phyloP scores from a whole-genome alignment of 768 basidiomycete genomes.

The Pulveroboletus sp. region DNA sequence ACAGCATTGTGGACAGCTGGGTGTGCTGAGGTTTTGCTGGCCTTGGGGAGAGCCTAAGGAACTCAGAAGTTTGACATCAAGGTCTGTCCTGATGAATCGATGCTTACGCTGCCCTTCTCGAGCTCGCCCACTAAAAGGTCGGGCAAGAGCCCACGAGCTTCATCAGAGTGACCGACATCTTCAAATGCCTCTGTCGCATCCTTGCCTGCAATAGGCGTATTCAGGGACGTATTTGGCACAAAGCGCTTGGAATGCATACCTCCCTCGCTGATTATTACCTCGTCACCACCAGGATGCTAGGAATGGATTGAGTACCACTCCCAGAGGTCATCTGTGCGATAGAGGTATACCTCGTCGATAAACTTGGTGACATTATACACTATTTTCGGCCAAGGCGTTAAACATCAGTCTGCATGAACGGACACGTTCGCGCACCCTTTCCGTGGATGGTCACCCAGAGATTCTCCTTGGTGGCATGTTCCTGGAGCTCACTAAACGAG shows the following conservation, averaged over 20 bases:
- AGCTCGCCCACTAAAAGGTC: slow-evolving; percentile 81
- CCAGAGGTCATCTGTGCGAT: background rate
- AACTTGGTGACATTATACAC: slow-evolving; percentile 94
- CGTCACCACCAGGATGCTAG: slow-evolving; percentile 97
- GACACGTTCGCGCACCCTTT: slow-evolving; percentile 54
- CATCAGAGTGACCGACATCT: slow-evolving; percentile 98
- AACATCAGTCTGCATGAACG: background rate
- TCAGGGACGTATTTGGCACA: background rate
- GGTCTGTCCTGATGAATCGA: background rate
- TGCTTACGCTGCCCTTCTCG: slow-evolving; percentile 61
- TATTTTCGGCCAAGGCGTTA: slow-evolving; percentile 30
- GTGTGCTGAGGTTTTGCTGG: slow-evolving; percentile 46
- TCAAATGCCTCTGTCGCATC: slow-evolving; percentile 99
- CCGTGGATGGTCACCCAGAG: slow-evolving; percentile 81
- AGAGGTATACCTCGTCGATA: slow-evolving; percentile 76
- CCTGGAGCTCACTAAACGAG: slow-evolving; percentile 73
- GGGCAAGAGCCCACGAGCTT: slow-evolving; percentile 82
- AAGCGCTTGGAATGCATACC: slow-evolving; percentile 48
- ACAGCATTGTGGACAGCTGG: slow-evolving; percentile 42
- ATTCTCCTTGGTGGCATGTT: slow-evolving; percentile 67
- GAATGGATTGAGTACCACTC: background rate
- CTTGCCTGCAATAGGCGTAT: slow-evolving; percentile 54
- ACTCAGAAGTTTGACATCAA: slow-evolving; percentile 2
- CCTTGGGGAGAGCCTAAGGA: slow-evolving; percentile 47
- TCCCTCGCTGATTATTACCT: slow-evolving; percentile 91